Conservation (phyloP, 177 flowering plant genomes). For the Tripterygium wilfordii region DNA sequence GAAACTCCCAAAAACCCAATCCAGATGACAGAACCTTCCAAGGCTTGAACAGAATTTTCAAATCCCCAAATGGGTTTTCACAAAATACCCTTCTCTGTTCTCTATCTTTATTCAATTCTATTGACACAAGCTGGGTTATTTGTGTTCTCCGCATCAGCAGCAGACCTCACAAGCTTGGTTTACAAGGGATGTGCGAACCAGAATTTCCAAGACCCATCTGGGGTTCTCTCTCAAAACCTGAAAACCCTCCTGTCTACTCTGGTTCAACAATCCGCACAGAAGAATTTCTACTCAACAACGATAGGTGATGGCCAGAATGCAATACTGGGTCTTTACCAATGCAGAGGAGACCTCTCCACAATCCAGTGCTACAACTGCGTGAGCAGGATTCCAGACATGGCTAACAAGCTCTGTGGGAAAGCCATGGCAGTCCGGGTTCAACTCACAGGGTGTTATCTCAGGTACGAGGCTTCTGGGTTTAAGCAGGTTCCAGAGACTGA, state of each 20-base stretch:
- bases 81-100: background rate
- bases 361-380: constrained; percentile 43
- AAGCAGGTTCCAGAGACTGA: constrained; percentile 32
- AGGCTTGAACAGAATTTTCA: constrained; percentile 3
- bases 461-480: constrained; percentile 47
- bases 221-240: constrained; percentile 26
- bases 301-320: constrained; percentile 26
- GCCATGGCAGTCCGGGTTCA: constrained; percentile 44
- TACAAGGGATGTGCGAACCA: constrained; percentile 56
- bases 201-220: constrained; percentile 36
- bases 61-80: constrained; percentile 5
- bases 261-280: constrained; percentile 29
- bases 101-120: background rate
- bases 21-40: background rate
- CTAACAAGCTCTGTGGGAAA: constrained; percentile 31
- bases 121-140: background rate
- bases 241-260: constrained; percentile 30
- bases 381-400: constrained; percentile 14
- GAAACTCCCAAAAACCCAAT: constrained; percentile 3
- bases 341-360: constrained; percentile 51
- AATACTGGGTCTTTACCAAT: constrained; percentile 44
- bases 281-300: constrained; percentile 33
- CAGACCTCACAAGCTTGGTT: constrained; percentile 33
- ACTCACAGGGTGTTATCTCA: constrained; percentile 45
- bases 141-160: constrained; percentile 4